Percentiles rank a stretch among this genome's conserved stretches.
Conservation (phyloP, 1,139 yeast species). For the Meyerozyma athensensis region DNA sequence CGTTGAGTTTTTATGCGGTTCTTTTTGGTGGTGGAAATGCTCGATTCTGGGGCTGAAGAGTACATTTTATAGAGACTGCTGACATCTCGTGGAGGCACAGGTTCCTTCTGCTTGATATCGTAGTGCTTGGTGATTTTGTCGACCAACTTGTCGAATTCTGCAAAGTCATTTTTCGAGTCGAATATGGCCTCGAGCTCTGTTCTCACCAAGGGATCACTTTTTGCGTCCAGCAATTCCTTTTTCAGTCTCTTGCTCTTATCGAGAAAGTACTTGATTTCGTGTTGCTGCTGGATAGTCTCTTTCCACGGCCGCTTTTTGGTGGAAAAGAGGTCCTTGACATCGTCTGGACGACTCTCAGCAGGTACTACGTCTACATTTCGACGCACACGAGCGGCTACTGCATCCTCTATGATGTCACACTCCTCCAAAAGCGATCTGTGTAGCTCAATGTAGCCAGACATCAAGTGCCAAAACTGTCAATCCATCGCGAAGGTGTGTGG, state of each 20-base stretch:
- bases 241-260: constrained; percentile 42
- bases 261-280: constrained; percentile 57
- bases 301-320: constrained; percentile 30
- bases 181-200: constrained; percentile 20
- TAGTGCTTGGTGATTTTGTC: constrained; percentile 26
- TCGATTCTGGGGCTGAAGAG: constrained; percentile 23
- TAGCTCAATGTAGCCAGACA: constrained; percentile 32
- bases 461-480: constrained; percentile 7
- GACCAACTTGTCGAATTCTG: constrained; percentile 40
- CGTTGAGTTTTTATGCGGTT: constrained; percentile 23
- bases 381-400: constrained; percentile 27
- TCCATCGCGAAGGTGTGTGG: not conserved
- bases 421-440: constrained; percentile 37
- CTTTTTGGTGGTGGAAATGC: constrained; percentile 17
- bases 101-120: constrained; percentile 11
- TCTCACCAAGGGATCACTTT: constrained; percentile 14
- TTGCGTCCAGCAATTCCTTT: constrained; percentile 18
- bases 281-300: constrained; percentile 57
- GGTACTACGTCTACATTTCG: constrained; percentile 25
- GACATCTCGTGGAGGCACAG: constrained; percentile 26
- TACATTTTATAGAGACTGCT: constrained; percentile 31
- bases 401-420: constrained; percentile 30
- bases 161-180: constrained; percentile 28
- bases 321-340: constrained; percentile 6
- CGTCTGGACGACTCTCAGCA: constrained; percentile 6